These are phyloP conservation scores for Parsonsia alboflavescens DNA, from an alignment of 257 asterid genomes.

Conservation along the genomic window DNA sequence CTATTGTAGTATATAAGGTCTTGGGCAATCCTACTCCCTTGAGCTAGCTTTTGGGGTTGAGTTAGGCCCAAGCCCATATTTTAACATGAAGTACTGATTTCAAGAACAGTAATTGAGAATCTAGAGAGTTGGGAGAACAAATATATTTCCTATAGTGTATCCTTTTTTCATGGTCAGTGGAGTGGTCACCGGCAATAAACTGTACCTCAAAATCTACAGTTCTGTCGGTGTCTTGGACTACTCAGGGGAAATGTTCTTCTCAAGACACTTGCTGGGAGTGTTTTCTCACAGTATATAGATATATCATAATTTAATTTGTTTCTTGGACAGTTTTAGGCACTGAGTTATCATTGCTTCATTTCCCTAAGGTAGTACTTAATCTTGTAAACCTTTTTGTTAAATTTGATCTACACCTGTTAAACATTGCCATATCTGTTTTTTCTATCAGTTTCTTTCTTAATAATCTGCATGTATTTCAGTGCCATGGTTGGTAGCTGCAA, in stretches of 20 bases:
- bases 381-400: not conserved
- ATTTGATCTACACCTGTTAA: not conserved
- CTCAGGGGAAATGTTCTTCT: not conserved
- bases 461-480: conserved; percentile 40
- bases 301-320: not conserved
- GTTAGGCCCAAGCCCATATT: too few species aligned
- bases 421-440: not conserved
- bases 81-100: too few species aligned
- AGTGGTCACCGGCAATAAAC: not conserved
- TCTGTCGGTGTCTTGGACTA: not conserved
- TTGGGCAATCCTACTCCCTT: too few species aligned
- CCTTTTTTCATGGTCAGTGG: too few species aligned
- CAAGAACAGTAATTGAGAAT: too few species aligned
- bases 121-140: too few species aligned
- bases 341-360: not conserved
- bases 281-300: not conserved
- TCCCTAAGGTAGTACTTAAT: not conserved
- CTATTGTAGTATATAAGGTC: too few species aligned
- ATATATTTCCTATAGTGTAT: too few species aligned
- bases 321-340: not conserved
- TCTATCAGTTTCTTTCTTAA: conserved; percentile 13
- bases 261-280: not conserved
- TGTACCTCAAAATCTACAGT: not conserved
- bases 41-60: too few species aligned
- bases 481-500: conserved; percentile 99